Conservation (phyloP, 176 grass and related monocot genomes). For the Canna indica region DNA sequence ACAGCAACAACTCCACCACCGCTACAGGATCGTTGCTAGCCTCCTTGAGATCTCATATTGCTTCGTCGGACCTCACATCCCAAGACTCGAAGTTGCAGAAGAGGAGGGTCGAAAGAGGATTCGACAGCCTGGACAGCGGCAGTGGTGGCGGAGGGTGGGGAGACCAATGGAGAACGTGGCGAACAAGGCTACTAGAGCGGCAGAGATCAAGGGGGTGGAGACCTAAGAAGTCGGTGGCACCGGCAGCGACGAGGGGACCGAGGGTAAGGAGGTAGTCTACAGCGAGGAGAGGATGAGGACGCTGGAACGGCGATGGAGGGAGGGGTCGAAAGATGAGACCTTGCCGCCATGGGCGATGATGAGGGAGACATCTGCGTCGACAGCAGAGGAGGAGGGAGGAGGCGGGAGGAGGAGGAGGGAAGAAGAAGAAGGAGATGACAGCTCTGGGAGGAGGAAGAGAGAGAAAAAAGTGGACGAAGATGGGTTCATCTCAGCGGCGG, state of each 20-base stretch:
- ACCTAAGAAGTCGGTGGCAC: slow-evolving; percentile 50
- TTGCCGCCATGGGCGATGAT: too few species aligned
- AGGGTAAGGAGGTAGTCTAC: slow-evolving; percentile 53
- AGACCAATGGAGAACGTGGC: slow-evolving; percentile 49
- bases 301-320: slow-evolving; percentile 32
- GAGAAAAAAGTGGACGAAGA: too few species aligned
- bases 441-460: too few species aligned
- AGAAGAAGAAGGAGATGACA: too few species aligned
- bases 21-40: too few species aligned
- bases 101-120: slow-evolving; percentile 25
- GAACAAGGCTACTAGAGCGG: neutral
- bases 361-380: too few species aligned
- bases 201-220: slow-evolving; percentile 48
- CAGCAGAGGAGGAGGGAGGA: slow-evolving; percentile 40
- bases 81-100: slow-evolving; percentile 81
- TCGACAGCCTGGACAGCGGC: slow-evolving; percentile 51
- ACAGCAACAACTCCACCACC: too few species aligned
- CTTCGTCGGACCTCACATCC: slow-evolving; percentile 46
- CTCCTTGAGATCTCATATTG: slow-evolving; percentile 51
- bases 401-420: too few species aligned
- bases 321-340: too few species aligned
- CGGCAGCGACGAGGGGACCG: slow-evolving; percentile 34
- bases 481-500: too few species aligned
- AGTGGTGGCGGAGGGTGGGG: slow-evolving; percentile 28
- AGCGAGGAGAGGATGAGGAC: slow-evolving; percentile 49